Conservation (phyloP, 2,329 filamentous ascomycete species). For the Ophiostoma pallidulum region DNA sequence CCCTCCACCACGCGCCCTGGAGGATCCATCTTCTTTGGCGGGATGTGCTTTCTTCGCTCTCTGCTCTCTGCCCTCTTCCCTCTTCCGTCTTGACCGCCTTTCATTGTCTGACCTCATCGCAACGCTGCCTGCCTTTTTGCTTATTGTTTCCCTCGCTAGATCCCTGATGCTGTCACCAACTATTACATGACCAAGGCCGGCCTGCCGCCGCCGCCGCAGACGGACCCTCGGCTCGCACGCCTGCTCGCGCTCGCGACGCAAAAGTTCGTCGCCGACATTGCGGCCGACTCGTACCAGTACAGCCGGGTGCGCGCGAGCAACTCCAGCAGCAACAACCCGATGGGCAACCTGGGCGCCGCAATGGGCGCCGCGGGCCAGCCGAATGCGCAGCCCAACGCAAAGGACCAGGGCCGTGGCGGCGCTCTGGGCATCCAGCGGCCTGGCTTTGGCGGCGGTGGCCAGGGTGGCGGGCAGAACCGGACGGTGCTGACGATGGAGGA, state of each 20-base stretch:
- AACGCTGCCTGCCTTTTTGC: too few relatives aligned
- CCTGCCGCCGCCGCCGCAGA: slow-evolving; percentile 83
- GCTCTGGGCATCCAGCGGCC: slow-evolving; percentile 66
- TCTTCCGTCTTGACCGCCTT: too few relatives aligned
- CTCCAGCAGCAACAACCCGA: slow-evolving; percentile 76
- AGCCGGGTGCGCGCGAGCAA: slow-evolving; percentile 90
- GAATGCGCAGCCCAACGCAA: slow-evolving; percentile 31
- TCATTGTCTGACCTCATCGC: too few relatives aligned
- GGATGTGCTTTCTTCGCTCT: too few relatives aligned
- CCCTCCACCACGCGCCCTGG: neutral
- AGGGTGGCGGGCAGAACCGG: slow-evolving; percentile 78
- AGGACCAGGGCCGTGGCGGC: slow-evolving; percentile 48
- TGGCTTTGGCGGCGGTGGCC: slow-evolving; percentile 78
- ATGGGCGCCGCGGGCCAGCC: slow-evolving; percentile 60
- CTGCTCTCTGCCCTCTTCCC: too few relatives aligned
- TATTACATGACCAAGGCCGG: slow-evolving; percentile 97
- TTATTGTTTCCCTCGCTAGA: slow-evolving; percentile 47
- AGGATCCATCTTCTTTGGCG: neutral
- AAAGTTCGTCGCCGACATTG: slow-evolving; percentile 97
- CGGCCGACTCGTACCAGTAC: slow-evolving; percentile 96
- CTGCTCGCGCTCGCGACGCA: slow-evolving; percentile 95
- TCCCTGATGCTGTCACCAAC: slow-evolving; percentile 92
- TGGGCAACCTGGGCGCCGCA: slow-evolving; percentile 73
- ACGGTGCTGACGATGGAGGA: slow-evolving; percentile 99
- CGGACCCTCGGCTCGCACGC: slow-evolving; percentile 80